Percentiles rank a stretch among this genome's conserved stretches.
These are phyloP conservation scores for Acacia melanoxylon DNA, from an alignment of 306 rosid species.

Conservation along the genomic window DNA sequence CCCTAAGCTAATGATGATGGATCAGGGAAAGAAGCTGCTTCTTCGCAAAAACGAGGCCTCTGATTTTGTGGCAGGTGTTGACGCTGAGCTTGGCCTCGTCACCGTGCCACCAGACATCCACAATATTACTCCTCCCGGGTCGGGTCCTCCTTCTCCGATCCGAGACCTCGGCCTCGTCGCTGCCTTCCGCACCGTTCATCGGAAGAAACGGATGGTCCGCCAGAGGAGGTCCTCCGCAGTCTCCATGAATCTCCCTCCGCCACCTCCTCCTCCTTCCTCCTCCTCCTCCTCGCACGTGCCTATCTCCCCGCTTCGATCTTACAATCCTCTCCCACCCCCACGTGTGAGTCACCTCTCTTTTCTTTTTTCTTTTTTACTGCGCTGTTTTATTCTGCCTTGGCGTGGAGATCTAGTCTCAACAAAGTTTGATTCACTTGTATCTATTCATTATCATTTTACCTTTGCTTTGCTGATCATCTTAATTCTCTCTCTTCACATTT, in stretches of 20 bases:
- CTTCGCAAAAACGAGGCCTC: slow-evolving; percentile 64
- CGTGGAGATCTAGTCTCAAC: neutral
- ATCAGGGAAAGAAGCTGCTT: slow-evolving; percentile 35
- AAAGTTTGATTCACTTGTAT: neutral
- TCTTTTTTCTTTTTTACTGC: neutral
- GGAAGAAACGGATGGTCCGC: slow-evolving; percentile 78
- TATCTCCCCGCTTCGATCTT: neutral
- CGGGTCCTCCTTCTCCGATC: slow-evolving; percentile 47
- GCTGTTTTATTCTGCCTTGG: neutral
- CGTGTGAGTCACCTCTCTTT: slow-evolving; percentile 57
- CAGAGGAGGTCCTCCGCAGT: slow-evolving; percentile 55
- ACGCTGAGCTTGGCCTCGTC: slow-evolving; percentile 40
- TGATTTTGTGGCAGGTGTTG: slow-evolving; percentile 63
- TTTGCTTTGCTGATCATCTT: neutral
- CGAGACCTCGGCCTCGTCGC: slow-evolving; percentile 40
- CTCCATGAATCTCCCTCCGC: slow-evolving; percentile 23
- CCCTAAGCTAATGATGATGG: slow-evolving; percentile 57
- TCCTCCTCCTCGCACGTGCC: slow-evolving; percentile 51
- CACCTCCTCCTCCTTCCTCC: slow-evolving; percentile 27
- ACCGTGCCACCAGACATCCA: slow-evolving; percentile 37
- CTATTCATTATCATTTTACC: neutral
- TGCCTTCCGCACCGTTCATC: slow-evolving; percentile 47
- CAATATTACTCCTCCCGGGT: slow-evolving; percentile 23
- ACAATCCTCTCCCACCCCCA: slow-evolving; percentile 29
- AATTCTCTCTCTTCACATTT: neutral